Evolutionary conservation across 331 rosid species (phyloP).

Genomic region (Acacia concinna): DNA sequence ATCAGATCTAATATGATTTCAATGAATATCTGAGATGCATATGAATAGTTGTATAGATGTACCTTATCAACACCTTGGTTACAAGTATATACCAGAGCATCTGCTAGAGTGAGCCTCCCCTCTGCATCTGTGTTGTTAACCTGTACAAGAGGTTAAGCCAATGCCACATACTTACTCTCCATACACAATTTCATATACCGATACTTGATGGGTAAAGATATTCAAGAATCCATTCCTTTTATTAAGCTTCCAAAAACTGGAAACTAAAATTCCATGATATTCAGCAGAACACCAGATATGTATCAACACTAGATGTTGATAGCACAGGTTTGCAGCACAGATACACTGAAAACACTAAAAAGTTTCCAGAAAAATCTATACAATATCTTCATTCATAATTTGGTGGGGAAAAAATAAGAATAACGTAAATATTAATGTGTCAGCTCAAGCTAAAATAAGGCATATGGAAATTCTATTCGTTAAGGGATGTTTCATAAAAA

Average conservation of each 20-base stretch:
- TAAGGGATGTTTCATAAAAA: background rate
- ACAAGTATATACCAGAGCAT: slow-evolving; percentile 81
- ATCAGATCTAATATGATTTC: background rate
- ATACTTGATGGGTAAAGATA: background rate
- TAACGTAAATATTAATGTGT: background rate
- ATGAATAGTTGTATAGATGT: slow-evolving; percentile 18
- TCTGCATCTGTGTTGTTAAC: slow-evolving; percentile 96
- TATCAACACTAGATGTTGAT: background rate
- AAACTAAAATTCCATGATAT: background rate
- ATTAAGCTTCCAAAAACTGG: background rate
- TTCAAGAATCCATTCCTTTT: background rate
- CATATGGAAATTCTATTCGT: background rate
- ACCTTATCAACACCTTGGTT: slow-evolving; percentile 93
- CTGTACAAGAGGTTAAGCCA: slow-evolving; percentile 44
- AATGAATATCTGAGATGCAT: slow-evolving; percentile 14
- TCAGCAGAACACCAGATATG: background rate
- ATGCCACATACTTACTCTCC: background rate
- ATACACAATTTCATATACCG: background rate
- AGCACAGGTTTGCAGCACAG: background rate
- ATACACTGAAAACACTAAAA: background rate
- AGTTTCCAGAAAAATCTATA: background rate
- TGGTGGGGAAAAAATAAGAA: background rate
- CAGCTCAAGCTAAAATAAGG: background rate
- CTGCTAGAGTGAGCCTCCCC: slow-evolving; percentile 91
- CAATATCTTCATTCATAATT: background rate